Evolutionary conservation across 768 basidiomycete genomes (phyloP).

Genomic region (Sistotremastrum niveocremeum): DNA sequence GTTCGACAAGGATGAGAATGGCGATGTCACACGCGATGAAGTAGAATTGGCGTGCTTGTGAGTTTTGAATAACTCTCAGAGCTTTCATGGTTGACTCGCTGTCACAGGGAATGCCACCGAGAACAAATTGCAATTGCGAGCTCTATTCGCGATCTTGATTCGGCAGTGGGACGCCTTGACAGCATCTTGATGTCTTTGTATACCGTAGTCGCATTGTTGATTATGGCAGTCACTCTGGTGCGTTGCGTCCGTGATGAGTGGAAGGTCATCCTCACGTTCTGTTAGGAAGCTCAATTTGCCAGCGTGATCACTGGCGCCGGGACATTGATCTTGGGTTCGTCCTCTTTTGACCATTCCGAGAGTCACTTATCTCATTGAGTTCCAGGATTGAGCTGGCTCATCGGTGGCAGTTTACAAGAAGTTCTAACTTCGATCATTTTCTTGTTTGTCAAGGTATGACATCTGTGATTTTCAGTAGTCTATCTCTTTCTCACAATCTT

Average conservation of each 20-base stretch:
- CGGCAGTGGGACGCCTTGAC: conserved; percentile 75
- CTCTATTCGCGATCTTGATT: conserved; percentile 82
- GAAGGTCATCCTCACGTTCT: conserved; percentile 1
- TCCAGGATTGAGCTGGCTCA: conserved; percentile 73
- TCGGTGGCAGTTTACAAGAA: conserved; percentile 69
- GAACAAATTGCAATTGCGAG: conserved; percentile 76
- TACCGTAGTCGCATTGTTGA: conserved; percentile 54
- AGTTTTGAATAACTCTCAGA: conserved; percentile 10
- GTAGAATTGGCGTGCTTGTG: conserved; percentile 63
- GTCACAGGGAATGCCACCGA: conserved; percentile 58
- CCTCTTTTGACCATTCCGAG: not conserved
- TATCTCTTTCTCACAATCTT: conserved; percentile 7
- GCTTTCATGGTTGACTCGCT: not conserved
- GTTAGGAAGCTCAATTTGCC: conserved; percentile 56
- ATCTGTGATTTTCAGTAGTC: conserved; percentile 2
- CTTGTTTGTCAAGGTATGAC: conserved; percentile 55
- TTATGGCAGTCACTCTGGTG: conserved; percentile 72
- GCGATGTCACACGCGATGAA: conserved; percentile 59
- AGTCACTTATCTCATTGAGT: conserved; percentile 4
- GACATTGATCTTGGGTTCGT: conserved; percentile 35
- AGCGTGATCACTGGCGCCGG: conserved; percentile 70
- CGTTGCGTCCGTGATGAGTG: conserved; percentile 15
- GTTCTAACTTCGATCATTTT: conserved; percentile 81
- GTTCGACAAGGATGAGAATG: conserved; percentile 62
- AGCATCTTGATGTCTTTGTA: conserved; percentile 78